Evolutionary conservation across 2,329 filamentous ascomycete species (phyloP).

Genomic region (Boeremia exigua): DNA sequence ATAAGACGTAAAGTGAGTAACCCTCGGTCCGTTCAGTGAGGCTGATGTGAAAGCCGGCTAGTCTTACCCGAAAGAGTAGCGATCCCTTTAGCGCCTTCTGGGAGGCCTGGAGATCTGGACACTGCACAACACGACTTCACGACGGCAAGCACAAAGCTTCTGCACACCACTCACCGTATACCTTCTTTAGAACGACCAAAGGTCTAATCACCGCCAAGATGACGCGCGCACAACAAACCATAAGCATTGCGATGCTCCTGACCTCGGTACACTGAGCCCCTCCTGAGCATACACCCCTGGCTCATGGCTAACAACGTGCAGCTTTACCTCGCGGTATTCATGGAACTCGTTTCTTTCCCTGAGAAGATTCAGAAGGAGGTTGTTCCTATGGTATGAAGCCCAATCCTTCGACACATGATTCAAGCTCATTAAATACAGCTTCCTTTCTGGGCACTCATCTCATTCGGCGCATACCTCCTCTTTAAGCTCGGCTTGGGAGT

Average conservation of each 20-base stretch:
- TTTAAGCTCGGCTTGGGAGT: slow-evolving; percentile 92
- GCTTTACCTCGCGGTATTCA: slow-evolving; percentile 88
- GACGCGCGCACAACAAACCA: slow-evolving; percentile 93
- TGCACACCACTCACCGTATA: slow-evolving; percentile 27
- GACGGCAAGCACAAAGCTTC: slow-evolving; percentile 17
- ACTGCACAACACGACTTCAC: slow-evolving; percentile 26
- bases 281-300: slow-evolving; percentile 19
- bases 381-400: slow-evolving; percentile 80
- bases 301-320: slow-evolving; percentile 50
- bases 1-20: neutral
- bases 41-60: slow-evolving; percentile 22
- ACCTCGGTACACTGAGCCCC: slow-evolving; percentile 71
- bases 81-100: slow-evolving; percentile 30
- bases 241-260: slow-evolving; percentile 85
- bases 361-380: slow-evolving; percentile 79
- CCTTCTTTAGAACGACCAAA: slow-evolving; percentile 22
- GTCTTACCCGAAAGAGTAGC: slow-evolving; percentile 24
- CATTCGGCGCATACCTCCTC: slow-evolving; percentile 90
- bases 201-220: slow-evolving; percentile 60
- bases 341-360: slow-evolving; percentile 83
- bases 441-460: slow-evolving; percentile 89
- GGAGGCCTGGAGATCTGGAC: slow-evolving; percentile 36
- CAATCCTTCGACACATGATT: neutral
- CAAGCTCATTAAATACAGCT: slow-evolving; percentile 62
- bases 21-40: slow-evolving; percentile 2